Percentiles rank a stretch among this genome's conserved stretches.
These are phyloP conservation scores for Pneumocystis sp. DNA, from an alignment of 1,139 yeast genomes.

Conservation along the genomic window DNA sequence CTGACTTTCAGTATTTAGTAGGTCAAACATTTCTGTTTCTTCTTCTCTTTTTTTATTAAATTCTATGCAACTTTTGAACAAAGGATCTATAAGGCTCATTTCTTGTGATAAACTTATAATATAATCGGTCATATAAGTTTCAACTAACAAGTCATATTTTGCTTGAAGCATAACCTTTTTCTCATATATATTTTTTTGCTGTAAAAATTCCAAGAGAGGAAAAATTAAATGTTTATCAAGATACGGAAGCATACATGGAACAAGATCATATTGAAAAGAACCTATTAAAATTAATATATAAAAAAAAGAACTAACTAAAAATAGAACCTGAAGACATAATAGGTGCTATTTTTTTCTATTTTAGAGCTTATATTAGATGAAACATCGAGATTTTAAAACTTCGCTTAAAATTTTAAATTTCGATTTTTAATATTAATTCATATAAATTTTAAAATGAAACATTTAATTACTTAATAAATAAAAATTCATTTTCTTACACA, in stretches of 20 bases:
- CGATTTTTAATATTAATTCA: not conserved
- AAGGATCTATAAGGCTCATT: slow-evolving; percentile 24
- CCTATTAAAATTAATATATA: not conserved
- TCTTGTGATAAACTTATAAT: slow-evolving; percentile 31
- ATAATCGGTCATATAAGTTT: slow-evolving; percentile 40
- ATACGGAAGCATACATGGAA: slow-evolving; percentile 37
- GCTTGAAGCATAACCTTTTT: slow-evolving; percentile 31
- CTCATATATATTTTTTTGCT: slow-evolving; percentile 32
- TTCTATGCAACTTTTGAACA: slow-evolving; percentile 29
- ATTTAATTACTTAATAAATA: not conserved
- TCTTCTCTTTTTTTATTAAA: slow-evolving; percentile 28
- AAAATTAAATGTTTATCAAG: slow-evolving; percentile 44
- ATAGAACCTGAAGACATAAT: not conserved
- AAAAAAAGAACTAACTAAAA: not conserved
- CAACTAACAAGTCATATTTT: slow-evolving; percentile 38
- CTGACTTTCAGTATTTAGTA: slow-evolving; percentile 32
- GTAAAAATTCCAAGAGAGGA: slow-evolving; percentile 37
- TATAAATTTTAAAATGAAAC: not conserved
- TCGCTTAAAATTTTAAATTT: not conserved
- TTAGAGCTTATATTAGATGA: not conserved
- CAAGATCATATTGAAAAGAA: slow-evolving; percentile 30
- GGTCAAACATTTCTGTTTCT: slow-evolving; percentile 28
- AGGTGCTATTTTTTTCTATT: not conserved
- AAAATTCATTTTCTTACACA: not conserved
- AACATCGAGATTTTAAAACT: not conserved